Percentiles rank a stretch among this genome's conserved stretches.
These are phyloP conservation scores for Tolypocladium nubicola DNA, from an alignment of 2,329 filamentous ascomycete genomes.

Conservation along the genomic window DNA sequence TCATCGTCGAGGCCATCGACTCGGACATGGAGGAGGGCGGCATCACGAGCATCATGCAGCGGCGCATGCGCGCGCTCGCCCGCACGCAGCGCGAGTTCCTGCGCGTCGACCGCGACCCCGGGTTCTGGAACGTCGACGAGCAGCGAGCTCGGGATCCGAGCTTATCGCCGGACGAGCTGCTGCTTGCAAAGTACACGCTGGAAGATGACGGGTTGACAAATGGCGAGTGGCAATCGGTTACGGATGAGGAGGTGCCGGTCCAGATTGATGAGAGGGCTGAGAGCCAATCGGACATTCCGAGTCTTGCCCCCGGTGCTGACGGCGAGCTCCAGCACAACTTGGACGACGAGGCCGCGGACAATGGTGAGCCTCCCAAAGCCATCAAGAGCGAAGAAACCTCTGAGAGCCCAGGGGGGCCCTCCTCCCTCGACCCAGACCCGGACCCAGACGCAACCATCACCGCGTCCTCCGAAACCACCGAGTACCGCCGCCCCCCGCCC, in stretches of 20 bases:
- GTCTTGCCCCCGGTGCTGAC: not conserved
- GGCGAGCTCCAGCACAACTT: not conserved
- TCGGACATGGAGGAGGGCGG: constrained; percentile 13
- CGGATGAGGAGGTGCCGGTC: not conserved
- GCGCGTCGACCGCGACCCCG: constrained; percentile 12
- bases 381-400: not conserved
- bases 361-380: not conserved
- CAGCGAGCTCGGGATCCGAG: not conserved
- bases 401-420: too few relatives aligned
- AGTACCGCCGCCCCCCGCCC: constrained; percentile 21
- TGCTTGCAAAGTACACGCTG: constrained; percentile 4
- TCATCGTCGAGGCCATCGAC: constrained; percentile 26
- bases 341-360: not conserved
- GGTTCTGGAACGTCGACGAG: constrained; percentile 20
- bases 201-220: constrained; percentile 1
- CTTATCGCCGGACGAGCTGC: not conserved
- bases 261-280: not conserved
- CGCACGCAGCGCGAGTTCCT: constrained; percentile 25
- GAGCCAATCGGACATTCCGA: not conserved
- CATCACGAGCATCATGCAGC: constrained; percentile 24
- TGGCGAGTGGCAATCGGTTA: not conserved
- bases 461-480: not conserved
- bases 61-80: constrained; percentile 23
- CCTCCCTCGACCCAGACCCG: not conserved
- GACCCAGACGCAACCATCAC: constrained; percentile 3